These are phyloP conservation scores for Kuraishia hungarica DNA, from an alignment of 805 yeast genomes.

Conservation along the genomic window DNA sequence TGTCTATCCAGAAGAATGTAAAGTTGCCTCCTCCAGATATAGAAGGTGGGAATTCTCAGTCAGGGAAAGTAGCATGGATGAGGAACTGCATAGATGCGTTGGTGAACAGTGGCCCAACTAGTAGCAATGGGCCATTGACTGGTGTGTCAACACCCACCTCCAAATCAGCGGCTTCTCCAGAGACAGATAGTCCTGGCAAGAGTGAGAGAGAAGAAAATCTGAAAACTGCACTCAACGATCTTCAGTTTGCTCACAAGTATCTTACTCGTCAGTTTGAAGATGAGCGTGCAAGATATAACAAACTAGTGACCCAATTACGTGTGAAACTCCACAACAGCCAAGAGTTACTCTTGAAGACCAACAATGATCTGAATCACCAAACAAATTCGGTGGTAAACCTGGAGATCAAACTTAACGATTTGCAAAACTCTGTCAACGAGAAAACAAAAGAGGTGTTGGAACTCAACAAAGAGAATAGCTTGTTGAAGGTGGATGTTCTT, in stretches of 20 bases:
- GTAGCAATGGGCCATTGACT: not conserved
- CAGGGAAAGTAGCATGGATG: slow-evolving; percentile 5
- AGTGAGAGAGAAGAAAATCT: slow-evolving; percentile 6
- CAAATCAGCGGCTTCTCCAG: not conserved
- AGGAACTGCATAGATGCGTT: not conserved
- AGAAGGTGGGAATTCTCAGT: slow-evolving; percentile 13
- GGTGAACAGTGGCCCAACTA: not conserved
- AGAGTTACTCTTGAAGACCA: slow-evolving; percentile 35
- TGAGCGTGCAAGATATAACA: slow-evolving; percentile 47
- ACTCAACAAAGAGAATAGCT: slow-evolving; percentile 34
- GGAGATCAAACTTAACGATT: slow-evolving; percentile 26
- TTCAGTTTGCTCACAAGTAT: slow-evolving; percentile 65
- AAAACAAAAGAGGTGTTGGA: slow-evolving; percentile 33
- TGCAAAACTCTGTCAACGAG: slow-evolving; percentile 18
- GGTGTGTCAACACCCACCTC: slow-evolving; percentile 1
- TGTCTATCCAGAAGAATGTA: slow-evolving; percentile 34
- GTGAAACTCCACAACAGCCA: slow-evolving; percentile 42
- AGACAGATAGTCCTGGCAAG: not conserved
- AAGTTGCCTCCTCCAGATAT: slow-evolving; percentile 25
- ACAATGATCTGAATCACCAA: slow-evolving; percentile 25
- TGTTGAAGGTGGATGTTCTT: slow-evolving; percentile 34
- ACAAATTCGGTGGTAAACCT: slow-evolving; percentile 25
- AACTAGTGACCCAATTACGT: slow-evolving; percentile 44
- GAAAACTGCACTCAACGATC: slow-evolving; percentile 52
- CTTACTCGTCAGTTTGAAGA: slow-evolving; percentile 60